Evolutionary conservation across 164 flowering plant species (phyloP).

Genomic region (Tetracentron sinense): DNA sequence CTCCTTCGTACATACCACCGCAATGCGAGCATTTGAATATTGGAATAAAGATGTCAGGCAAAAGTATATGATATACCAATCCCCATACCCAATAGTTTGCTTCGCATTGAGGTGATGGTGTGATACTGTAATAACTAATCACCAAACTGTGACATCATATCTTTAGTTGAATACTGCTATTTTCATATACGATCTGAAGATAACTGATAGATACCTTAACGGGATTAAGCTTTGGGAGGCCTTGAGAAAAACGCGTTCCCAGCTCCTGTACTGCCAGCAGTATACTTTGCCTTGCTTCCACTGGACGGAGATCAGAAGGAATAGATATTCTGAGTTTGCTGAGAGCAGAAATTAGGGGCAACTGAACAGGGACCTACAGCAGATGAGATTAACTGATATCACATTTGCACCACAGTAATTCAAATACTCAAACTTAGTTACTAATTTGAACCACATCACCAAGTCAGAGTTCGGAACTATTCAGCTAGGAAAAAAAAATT

Average conservation of each 20-base stretch:
- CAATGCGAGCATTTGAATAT: too few relatives aligned
- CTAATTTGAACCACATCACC: conserved; percentile 15
- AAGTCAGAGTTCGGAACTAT: too few relatives aligned
- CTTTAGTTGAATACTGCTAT: neutral
- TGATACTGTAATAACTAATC: neutral
- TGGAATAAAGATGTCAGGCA: too few relatives aligned
- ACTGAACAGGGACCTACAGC: conserved; percentile 87
- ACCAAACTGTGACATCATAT: neutral
- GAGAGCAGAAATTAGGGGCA: conserved; percentile 74
- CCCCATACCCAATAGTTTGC: too few relatives aligned
- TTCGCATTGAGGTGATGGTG: neutral
- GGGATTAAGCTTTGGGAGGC: conserved; percentile 95
- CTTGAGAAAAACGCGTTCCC: conserved; percentile 70
- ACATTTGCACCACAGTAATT: conserved; percentile 6
- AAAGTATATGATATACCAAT: too few relatives aligned
- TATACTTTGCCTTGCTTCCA: conserved; percentile 83
- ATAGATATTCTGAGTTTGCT: conserved; percentile 76
- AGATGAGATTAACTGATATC: conserved; percentile 7
- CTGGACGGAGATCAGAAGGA: conserved; percentile 87
- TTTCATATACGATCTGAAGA: too few relatives aligned
- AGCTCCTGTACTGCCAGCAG: conserved; percentile 80
- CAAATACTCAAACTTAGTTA: neutral
- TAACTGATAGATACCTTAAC: conserved; percentile 52
- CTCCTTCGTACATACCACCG: too few relatives aligned
- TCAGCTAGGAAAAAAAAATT: too few relatives aligned